A percentile compares a stretch with the other conserved stretches of the same genome.
Evolutionary conservation across 192 early-diverging fungal genomes (phyloP).

Genomic region (Coemansia sp.): DNA sequence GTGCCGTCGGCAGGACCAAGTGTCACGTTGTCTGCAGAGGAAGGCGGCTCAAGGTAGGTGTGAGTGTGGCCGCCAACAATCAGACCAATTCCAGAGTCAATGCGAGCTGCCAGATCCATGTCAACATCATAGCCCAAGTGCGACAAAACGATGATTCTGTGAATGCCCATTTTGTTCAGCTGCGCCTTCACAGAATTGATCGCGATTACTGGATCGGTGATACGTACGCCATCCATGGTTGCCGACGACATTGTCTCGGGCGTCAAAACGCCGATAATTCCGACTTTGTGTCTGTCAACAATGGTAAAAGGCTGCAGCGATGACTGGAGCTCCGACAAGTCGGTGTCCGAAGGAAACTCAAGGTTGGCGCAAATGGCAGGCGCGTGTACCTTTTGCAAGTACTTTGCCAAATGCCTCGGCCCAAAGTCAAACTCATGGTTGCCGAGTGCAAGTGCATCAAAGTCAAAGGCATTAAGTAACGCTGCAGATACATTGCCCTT

Average conservation of each 20-base stretch:
- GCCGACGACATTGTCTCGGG: conserved; percentile 59
- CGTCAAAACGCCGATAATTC: conserved; percentile 67
- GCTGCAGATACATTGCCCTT: conserved; percentile 56
- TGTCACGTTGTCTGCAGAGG: conserved; percentile 5
- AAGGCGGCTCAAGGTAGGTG: conserved; percentile 55
- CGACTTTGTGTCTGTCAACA: conserved; percentile 65
- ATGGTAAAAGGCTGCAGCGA: conserved; percentile 70
- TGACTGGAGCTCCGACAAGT: conserved; percentile 48
- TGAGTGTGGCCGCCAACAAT: conserved; percentile 81
- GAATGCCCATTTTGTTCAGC: conserved; percentile 61
- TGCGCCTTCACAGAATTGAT: conserved; percentile 62
- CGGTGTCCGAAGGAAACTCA: conserved; percentile 32
- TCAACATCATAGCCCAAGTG: conserved; percentile 74
- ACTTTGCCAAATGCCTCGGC: conserved; percentile 53
- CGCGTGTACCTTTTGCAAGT: conserved; percentile 58
- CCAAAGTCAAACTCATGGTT: conserved; percentile 81
- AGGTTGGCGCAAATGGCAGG: conserved; percentile 72
- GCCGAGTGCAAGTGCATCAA: conserved; percentile 60
- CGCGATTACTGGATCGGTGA: conserved; percentile 59
- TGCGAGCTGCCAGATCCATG: conserved; percentile 57
- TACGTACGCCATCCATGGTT: conserved; percentile 47
- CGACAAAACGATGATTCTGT: conserved; percentile 66
- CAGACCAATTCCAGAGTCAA: conserved; percentile 57
- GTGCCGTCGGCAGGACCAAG: neutral
- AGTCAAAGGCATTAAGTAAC: conserved; percentile 64